phyloP scores from a whole-genome alignment of 164 flowering plant species.

The Hamamelis virginiana region DNA sequence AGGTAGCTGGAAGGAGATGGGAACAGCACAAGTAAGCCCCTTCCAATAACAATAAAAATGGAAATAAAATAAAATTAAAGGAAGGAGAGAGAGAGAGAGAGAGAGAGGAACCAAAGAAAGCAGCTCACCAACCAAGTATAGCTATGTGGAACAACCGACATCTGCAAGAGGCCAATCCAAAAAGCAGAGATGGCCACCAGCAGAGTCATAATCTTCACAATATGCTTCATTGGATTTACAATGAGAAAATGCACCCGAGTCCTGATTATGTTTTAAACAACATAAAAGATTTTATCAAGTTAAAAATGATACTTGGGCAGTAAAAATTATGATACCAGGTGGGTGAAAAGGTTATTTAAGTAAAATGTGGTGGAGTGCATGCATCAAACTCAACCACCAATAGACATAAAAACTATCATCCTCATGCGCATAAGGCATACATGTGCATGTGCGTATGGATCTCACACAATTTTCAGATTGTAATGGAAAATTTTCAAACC shows the following conservation, averaged over 20 bases:
- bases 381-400: too few species aligned
- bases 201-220: slow-evolving; percentile 66
- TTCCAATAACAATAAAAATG: background rate
- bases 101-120: background rate
- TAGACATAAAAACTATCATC: too few species aligned
- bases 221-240: slow-evolving; percentile 65
- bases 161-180: slow-evolving; percentile 74
- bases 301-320: too few species aligned
- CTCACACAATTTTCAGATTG: too few species aligned
- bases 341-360: too few species aligned
- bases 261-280: slow-evolving; percentile 3
- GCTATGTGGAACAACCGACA: slow-evolving; percentile 56
- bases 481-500: too few species aligned
- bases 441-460: too few species aligned
- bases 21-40: slow-evolving; percentile 2
- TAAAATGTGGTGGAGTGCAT: too few species aligned
- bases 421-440: too few species aligned
- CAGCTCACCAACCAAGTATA: slow-evolving; percentile 79
- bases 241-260: background rate
- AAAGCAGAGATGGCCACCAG: slow-evolving; percentile 61
- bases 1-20: slow-evolving; percentile 60
- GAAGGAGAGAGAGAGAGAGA: background rate
- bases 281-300: too few species aligned
- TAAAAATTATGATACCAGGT: too few species aligned
- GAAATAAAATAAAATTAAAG: background rate